Evolutionary conservation across 2,329 filamentous ascomycete species (phyloP).

Genomic region (Aspergillus floridensis): DNA sequence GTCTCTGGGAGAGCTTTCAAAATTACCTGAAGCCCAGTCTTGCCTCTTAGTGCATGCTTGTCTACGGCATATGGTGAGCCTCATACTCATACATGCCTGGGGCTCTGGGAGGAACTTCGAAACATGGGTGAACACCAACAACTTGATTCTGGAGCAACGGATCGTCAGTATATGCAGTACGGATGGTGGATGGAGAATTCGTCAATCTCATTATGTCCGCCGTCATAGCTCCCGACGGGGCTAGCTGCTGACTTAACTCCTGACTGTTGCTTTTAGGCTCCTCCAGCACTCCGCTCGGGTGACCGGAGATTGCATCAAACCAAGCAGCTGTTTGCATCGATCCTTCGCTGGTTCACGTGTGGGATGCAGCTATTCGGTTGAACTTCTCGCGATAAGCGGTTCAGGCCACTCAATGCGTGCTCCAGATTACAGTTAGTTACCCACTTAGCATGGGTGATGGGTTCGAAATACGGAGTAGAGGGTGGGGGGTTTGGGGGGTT

Average conservation of each 20-base stretch:
- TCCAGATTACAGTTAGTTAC: neutral
- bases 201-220: neutral
- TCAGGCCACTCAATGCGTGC: neutral
- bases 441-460: neutral
- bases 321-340: neutral
- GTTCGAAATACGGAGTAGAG: neutral
- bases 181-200: neutral
- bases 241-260: neutral
- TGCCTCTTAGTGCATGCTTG: no score
- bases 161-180: neutral
- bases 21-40: no score
- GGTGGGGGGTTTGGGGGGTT: neutral
- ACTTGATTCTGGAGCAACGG: neutral
- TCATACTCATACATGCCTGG: neutral
- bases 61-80: neutral
- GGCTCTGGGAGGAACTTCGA: neutral
- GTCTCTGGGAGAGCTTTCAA: neutral
- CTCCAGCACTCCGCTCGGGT: neutral
- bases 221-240: neutral
- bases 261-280: neutral
- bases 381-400: neutral
- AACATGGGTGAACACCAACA: neutral
- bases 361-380: conserved; percentile 2
- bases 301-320: neutral
- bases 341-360: conserved; percentile 14